Conservation (phyloP, 2,329 filamentous ascomycete genomes). For the Cryphonectria nitschkei region DNA sequence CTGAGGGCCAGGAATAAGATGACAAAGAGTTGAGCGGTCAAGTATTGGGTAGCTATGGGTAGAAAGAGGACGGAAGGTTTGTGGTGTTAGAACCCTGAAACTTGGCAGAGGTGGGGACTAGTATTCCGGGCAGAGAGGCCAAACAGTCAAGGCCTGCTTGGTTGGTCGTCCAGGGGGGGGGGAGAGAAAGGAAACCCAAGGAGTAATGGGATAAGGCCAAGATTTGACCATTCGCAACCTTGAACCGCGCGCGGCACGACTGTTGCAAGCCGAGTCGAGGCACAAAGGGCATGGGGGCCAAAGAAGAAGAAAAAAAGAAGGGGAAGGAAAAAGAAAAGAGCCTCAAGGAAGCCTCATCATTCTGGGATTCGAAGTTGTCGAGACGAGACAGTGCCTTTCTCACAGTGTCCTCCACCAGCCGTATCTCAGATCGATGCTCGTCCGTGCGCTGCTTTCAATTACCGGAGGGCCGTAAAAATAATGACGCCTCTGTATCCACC, state of each 20-base stretch:
- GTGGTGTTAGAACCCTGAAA: neutral
- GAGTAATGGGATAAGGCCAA: neutral
- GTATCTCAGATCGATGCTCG: neutral
- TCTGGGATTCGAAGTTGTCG: neutral
- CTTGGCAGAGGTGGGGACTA: neutral
- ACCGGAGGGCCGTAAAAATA: neutral
- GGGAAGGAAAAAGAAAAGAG: neutral
- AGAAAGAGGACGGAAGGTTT: neutral
- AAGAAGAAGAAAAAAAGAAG: neutral
- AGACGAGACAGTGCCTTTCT: neutral
- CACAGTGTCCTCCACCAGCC: neutral
- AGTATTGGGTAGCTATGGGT: neutral
- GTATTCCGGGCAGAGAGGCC: neutral
- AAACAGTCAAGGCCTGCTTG: neutral
- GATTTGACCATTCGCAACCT: neutral
- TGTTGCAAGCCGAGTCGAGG: neutral
- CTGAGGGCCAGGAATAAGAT: neutral
- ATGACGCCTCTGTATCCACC: neutral
- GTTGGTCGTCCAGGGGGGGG: neutral
- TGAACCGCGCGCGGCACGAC: neutral
- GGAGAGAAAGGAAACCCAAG: too few species aligned
- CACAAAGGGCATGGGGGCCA: neutral
- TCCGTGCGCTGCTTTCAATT: neutral
- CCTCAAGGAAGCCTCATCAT: neutral
- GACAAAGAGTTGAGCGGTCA: conserved; percentile 5